Base-by-base conservation (phyloP, 495 filamentous ascomycete species). In the Evansstolkia leycettana region DNA sequence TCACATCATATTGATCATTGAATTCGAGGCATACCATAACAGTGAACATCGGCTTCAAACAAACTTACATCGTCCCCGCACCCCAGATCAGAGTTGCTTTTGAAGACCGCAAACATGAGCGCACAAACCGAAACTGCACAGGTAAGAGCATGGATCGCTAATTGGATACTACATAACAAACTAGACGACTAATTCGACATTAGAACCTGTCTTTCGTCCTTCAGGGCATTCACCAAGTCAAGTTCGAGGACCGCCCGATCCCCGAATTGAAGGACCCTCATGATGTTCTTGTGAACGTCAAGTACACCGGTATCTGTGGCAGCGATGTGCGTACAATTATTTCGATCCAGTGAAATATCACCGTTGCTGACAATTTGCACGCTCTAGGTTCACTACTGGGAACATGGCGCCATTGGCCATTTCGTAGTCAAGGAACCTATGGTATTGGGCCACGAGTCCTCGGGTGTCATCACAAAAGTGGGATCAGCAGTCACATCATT, bases 401-500 rank as follows among this genome's bases (percentile, higher is more conserved):
- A 73, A 37, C 76, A 92, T 42, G 86, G 86, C 34, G 65, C 75
- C 25, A 93, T 94, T 51, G 86, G 84, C 41, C 56, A 72, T 60
- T 93, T 84, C 57, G 67, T 88, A 37, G 71, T 92, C 43, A 80
- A 80, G 47, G 72, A 76, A 12, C 86, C 86, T 27, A 90, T 92
- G 84, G 81, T 92, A 2, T 74, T 93, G n/a, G 86, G 86, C 46
- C 86, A 94, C 67, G 86, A 94, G 58, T 90, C 83, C 9, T 71
- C 82, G 39, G 86, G 84, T 39, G 76, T 84, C 15, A 64, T 94
- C 42, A 58, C 72, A 43, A 49, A 70, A 18, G 70, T 83, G 35
- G 86, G 86, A 24, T 61, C 67, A n/a, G 58, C 54, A 11, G 64
- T 67, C 30, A 59, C 41, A 4, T 46, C 37, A 3, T 38, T 67